phyloP scores from a whole-genome alignment of 2,329 filamentous ascomycete species.

The Mollisia scopiformis region DNA sequence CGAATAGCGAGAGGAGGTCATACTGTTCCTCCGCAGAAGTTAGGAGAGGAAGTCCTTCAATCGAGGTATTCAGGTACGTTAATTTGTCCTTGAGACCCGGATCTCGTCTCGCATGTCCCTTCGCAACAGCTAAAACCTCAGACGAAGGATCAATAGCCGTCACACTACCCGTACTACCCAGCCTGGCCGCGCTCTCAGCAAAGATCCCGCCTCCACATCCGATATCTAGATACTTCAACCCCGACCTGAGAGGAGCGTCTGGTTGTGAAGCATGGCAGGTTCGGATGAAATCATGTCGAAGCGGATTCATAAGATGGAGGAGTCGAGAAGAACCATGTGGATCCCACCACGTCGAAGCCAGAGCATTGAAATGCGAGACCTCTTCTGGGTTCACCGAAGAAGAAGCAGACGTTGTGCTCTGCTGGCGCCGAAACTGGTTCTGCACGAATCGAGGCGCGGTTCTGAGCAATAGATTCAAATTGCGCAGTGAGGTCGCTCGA shows the following conservation, averaged over 20 bases:
- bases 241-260: slow-evolving; percentile 41
- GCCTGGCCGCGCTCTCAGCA: slow-evolving; percentile 79
- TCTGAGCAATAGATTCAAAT: slow-evolving; percentile 35
- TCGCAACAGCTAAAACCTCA: slow-evolving; percentile 74
- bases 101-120: slow-evolving; percentile 74
- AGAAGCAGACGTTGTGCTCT: slow-evolving; percentile 53
- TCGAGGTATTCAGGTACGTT: slow-evolving; percentile 73
- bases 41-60: slow-evolving; percentile 67
- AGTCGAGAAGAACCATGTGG: slow-evolving; percentile 89
- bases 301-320: slow-evolving; percentile 96
- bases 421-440: slow-evolving; percentile 32
- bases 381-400: slow-evolving; percentile 86
- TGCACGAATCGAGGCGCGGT: slow-evolving; percentile 34
- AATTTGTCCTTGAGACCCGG: slow-evolving; percentile 68
- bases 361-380: slow-evolving; percentile 90
- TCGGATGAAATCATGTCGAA: slow-evolving; percentile 89
- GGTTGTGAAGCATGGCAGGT: slow-evolving; percentile 65
- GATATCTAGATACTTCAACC: slow-evolving; percentile 80
- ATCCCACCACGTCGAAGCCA: slow-evolving; percentile 97
- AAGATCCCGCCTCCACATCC: slow-evolving; percentile 98
- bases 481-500: slow-evolving; percentile 33
- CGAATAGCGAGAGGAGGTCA: slow-evolving; percentile 87
- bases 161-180: slow-evolving; percentile 64
- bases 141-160: slow-evolving; percentile 79
- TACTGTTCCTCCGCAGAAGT: slow-evolving; percentile 50